Evolutionary conservation across 371 early-diverging fungal genomes (phyloP).

Genomic region (Lichtheimia corymbifera): DNA sequence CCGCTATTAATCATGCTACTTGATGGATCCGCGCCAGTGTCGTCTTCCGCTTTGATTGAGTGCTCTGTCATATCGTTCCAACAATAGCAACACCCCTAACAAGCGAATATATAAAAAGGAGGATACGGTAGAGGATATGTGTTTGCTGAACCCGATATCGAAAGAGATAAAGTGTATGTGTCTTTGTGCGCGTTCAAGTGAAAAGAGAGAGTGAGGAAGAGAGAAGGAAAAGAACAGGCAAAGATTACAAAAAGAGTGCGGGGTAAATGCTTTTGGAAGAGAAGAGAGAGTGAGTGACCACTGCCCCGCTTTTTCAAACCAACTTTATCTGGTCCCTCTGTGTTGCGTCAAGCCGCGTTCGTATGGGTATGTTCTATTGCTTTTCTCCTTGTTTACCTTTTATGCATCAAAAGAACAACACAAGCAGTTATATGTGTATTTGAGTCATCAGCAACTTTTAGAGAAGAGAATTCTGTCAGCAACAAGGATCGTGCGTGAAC

Average conservation of each 20-base stretch:
- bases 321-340: constrained; percentile 1
- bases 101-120: neutral
- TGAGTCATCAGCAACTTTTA: neutral
- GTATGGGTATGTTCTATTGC: neutral
- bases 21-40: neutral
- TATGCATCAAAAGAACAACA: neutral
- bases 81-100: neutral
- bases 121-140: neutral
- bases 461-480: neutral
- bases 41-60: neutral
- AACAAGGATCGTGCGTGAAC: neutral
- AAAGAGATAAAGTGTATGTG: too few relatives aligned
- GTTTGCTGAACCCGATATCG: too few relatives aligned
- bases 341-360: neutral
- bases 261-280: neutral
- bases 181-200: too few relatives aligned
- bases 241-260: constrained; percentile 3
- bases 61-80: neutral
- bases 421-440: neutral
- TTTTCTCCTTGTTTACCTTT: neutral
- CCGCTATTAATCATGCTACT: neutral
- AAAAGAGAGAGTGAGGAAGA: neutral
- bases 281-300: neutral
- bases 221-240: neutral
- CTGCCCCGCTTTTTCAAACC: constrained; percentile 4